A percentile compares a stretch with the other conserved stretches of the same genome.
Conservation (phyloP, 768 basidiomycete genomes). For the Boletellus ananas region DNA sequence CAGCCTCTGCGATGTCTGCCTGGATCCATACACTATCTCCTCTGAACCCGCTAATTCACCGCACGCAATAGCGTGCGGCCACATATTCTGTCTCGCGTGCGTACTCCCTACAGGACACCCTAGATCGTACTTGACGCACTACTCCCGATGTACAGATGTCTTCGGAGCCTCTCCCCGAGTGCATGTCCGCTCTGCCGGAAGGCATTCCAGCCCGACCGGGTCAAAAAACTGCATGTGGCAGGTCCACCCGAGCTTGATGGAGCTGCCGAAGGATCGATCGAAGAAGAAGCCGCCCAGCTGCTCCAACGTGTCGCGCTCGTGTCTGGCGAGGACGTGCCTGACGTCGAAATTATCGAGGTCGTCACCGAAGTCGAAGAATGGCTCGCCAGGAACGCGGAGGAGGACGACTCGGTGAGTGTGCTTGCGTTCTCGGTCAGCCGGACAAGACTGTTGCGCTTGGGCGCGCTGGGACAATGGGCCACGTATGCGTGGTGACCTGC, state of each 20-base stretch:
- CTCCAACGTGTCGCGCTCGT: slow-evolving; percentile 34
- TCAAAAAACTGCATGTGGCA: slow-evolving; percentile 67
- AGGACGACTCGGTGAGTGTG: slow-evolving; percentile 34
- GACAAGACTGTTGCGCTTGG: not conserved
- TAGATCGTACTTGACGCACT: slow-evolving; percentile 12
- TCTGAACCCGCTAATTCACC: slow-evolving; percentile 49
- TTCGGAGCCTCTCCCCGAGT: slow-evolving; percentile 46
- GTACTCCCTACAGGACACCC: slow-evolving; percentile 27
- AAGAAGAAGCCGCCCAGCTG: slow-evolving; percentile 35
- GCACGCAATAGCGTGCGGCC: slow-evolving; percentile 72
- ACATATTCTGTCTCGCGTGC: slow-evolving; percentile 69
- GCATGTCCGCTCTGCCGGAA: slow-evolving; percentile 69
- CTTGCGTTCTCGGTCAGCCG: slow-evolving; percentile 1
- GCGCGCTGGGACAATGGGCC: not conserved
- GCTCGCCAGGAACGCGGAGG: slow-evolving; percentile 41
- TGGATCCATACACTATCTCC: slow-evolving; percentile 55
- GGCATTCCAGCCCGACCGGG: slow-evolving; percentile 48
- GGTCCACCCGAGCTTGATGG: slow-evolving; percentile 37
- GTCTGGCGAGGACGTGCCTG: slow-evolving; percentile 32
- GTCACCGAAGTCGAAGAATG: slow-evolving; percentile 49
- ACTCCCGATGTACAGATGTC: slow-evolving; percentile 42
- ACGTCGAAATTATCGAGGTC: slow-evolving; percentile 35
- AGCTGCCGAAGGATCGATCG: slow-evolving; percentile 39
- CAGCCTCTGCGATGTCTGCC: slow-evolving; percentile 74
- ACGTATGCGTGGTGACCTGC: not conserved